A percentile compares a stretch with the other conserved stretches of the same genome.
These are phyloP conservation scores for Diplotaxis tenuifolia DNA, from an alignment of 345 rosid species.

Conservation along the genomic window DNA sequence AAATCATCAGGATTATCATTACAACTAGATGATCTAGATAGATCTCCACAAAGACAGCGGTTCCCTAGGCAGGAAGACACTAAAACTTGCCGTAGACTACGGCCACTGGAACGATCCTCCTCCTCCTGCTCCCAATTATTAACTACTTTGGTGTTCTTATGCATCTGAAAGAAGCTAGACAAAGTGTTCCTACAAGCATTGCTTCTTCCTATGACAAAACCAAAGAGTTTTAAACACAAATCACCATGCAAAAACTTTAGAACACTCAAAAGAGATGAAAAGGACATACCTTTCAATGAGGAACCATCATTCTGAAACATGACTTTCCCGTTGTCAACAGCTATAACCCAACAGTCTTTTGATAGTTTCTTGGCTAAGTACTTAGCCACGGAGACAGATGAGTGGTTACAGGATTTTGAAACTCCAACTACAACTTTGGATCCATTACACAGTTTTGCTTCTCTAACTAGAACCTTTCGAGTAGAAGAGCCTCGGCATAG, in stretches of 20 bases:
- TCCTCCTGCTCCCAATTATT: slow-evolving; percentile 29
- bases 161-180: slow-evolving; percentile 54
- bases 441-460: slow-evolving; percentile 61
- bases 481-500: slow-evolving; percentile 66
- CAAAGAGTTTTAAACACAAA: background rate
- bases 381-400: slow-evolving; percentile 75
- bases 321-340: slow-evolving; percentile 71
- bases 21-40: slow-evolving; percentile 3
- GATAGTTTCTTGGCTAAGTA: slow-evolving; percentile 77
- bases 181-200: slow-evolving; percentile 44
- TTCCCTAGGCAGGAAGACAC: slow-evolving; percentile 36
- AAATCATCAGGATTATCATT: slow-evolving; percentile 33
- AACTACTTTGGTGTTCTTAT: slow-evolving; percentile 49
- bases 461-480: slow-evolving; percentile 62
- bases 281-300: slow-evolving; percentile 45
- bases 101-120: slow-evolving; percentile 29
- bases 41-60: slow-evolving; percentile 49
- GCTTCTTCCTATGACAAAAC: slow-evolving; percentile 45
- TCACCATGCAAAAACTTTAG: background rate
- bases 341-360: slow-evolving; percentile 56
- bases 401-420: slow-evolving; percentile 42
- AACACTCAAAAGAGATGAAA: background rate
- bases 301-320: slow-evolving; percentile 62
- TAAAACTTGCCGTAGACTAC: slow-evolving; percentile 47
- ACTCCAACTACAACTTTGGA: slow-evolving; percentile 68